Conservation (phyloP, 2,329 filamentous ascomycete species). For the Xylaria sp. region DNA sequence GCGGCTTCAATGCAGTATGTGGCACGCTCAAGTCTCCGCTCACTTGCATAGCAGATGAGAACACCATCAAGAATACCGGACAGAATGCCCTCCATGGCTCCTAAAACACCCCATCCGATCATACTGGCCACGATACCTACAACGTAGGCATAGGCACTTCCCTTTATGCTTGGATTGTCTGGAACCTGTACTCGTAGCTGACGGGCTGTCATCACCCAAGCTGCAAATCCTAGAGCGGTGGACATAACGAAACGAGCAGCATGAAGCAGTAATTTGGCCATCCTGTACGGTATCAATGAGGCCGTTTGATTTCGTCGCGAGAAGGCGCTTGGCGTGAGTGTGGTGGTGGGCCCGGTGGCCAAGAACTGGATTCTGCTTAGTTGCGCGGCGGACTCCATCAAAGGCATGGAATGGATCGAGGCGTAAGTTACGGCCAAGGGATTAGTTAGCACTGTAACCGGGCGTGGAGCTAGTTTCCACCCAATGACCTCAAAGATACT, state of each 20-base stretch:
- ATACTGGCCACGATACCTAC: slow-evolving; percentile 92
- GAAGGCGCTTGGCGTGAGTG: slow-evolving; percentile 68
- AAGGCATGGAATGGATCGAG: slow-evolving; percentile 89
- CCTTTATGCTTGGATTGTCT: slow-evolving; percentile 68
- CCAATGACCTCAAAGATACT: slow-evolving; percentile 76
- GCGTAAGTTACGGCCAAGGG: slow-evolving; percentile 92
- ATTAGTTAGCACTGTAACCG: slow-evolving; percentile 87
- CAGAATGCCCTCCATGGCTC: slow-evolving; percentile 88
- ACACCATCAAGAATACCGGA: slow-evolving; percentile 89
- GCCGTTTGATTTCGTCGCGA: slow-evolving; percentile 56
- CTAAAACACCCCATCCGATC: slow-evolving; percentile 93
- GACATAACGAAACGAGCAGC: slow-evolving; percentile 93
- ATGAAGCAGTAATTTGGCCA: slow-evolving; percentile 91
- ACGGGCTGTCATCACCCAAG: slow-evolving; percentile 94
- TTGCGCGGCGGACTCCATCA: slow-evolving; percentile 80
- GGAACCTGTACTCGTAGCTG: slow-evolving; percentile 73
- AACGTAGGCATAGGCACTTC: slow-evolving; percentile 93
- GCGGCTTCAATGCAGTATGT: slow-evolving; percentile 94
- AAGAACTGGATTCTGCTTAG: slow-evolving; percentile 86
- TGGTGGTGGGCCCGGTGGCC: slow-evolving; percentile 78
- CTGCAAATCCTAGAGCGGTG: slow-evolving; percentile 87
- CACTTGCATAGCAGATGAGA: slow-evolving; percentile 94
- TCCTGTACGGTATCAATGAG: slow-evolving; percentile 83
- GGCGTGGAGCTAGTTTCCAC: slow-evolving; percentile 85
- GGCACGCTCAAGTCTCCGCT: slow-evolving; percentile 76